Evolutionary conservation across 2,329 filamentous ascomycete genomes (phyloP).

Genomic region (Diplodia corticola): DNA sequence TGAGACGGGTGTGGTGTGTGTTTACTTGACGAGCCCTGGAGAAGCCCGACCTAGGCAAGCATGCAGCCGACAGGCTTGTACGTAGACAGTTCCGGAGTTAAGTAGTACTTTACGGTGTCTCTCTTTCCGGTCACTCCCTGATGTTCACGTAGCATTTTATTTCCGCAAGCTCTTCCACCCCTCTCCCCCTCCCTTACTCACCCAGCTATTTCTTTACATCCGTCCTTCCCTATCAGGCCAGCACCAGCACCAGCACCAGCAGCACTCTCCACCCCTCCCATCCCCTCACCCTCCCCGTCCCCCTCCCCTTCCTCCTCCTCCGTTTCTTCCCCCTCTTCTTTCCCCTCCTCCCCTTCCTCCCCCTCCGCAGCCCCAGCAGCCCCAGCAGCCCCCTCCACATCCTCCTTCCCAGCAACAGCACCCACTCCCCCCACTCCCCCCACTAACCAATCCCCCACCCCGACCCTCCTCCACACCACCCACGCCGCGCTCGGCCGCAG

Average conservation of each 20-base stretch:
- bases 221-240: background rate
- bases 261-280: background rate
- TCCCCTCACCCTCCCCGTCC: background rate
- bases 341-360: background rate
- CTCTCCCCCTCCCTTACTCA: background rate
- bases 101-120: too few species aligned
- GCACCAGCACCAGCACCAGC: background rate
- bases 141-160: too few species aligned
- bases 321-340: background rate
- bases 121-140: too few species aligned
- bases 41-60: too few species aligned
- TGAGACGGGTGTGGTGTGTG: background rate
- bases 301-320: background rate
- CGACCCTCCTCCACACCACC: slow-evolving; percentile 50
- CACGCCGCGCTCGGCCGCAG: slow-evolving; percentile 58
- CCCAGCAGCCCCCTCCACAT: background rate
- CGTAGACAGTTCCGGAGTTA: too few species aligned
- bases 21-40: too few species aligned
- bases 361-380: too few species aligned
- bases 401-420: background rate
- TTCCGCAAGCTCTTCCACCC: too few species aligned
- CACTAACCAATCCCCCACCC: slow-evolving; percentile 33
- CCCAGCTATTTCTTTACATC: too few species aligned
- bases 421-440: background rate
- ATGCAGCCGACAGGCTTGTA: too few species aligned